Conservation (phyloP, 1,284 basidiomycete species). For the Apiotrichum porosum region DNA sequence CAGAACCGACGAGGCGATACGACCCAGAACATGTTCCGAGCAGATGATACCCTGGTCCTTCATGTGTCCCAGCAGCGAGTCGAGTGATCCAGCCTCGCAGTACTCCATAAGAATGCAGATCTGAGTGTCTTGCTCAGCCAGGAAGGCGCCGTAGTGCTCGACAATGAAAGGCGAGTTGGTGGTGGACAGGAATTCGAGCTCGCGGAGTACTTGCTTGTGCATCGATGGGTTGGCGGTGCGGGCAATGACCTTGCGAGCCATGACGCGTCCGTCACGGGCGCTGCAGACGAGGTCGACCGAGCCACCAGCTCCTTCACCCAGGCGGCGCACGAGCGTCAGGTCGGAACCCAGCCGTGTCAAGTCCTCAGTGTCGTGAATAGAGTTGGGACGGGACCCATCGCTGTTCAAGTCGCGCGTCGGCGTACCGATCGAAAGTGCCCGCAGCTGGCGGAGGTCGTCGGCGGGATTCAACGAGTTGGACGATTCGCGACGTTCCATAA, state of each 20-base stretch:
- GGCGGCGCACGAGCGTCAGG: slow-evolving; percentile 64
- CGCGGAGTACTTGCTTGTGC: slow-evolving; percentile 82
- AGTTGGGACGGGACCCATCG: not conserved
- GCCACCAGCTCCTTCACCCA: slow-evolving; percentile 95
- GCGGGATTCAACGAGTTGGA: not conserved
- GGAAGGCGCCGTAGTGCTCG: slow-evolving; percentile 89
- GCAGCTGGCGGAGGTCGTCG: slow-evolving; percentile 5
- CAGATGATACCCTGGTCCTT: slow-evolving; percentile 72
- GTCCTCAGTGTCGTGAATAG: slow-evolving; percentile 28
- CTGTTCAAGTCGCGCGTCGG: not conserved
- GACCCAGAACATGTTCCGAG: slow-evolving; percentile 85
- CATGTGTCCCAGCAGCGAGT: slow-evolving; percentile 79
- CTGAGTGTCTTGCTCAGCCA: slow-evolving; percentile 84
- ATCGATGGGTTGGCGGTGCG: slow-evolving; percentile 84
- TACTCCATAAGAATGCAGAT: slow-evolving; percentile 96
- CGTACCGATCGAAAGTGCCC: not conserved
- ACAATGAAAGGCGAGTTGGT: slow-evolving; percentile 86
- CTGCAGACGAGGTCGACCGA: slow-evolving; percentile 86
- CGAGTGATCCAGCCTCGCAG: slow-evolving; percentile 76
- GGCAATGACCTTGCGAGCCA: slow-evolving; percentile 94
- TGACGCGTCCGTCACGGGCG: slow-evolving; percentile 57
- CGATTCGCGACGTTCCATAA: not conserved
- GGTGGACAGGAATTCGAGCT: slow-evolving; percentile 81
- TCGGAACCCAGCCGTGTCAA: no score
- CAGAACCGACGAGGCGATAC: slow-evolving; percentile 85